These are phyloP conservation scores for Paraurostyla sp. DNA, from an alignment of 73 alveolate species.

Conservation along the genomic window DNA sequence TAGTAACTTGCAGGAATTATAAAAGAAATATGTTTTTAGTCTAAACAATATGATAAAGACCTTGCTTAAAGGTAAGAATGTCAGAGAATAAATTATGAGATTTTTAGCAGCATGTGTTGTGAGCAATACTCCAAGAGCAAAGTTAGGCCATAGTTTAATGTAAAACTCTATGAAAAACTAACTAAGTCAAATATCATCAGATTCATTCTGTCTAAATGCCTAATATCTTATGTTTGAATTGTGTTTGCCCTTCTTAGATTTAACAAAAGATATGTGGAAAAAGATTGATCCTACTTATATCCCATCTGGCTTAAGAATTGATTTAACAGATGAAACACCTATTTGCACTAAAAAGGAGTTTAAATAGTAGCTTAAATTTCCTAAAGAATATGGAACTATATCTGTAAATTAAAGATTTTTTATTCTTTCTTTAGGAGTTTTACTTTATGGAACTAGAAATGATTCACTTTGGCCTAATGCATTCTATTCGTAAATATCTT, in stretches of 20 bases:
- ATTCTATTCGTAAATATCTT: slow-evolving; percentile 54
- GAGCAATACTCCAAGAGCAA: slow-evolving; percentile 62
- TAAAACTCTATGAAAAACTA: slow-evolving; percentile 24
- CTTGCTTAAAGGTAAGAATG: slow-evolving; percentile 60
- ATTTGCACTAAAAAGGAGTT: slow-evolving; percentile 54
- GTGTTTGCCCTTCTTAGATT: slow-evolving; percentile 68
- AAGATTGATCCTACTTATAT: slow-evolving; percentile 75
- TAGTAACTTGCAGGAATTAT: slow-evolving; percentile 45
- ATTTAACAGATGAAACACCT: slow-evolving; percentile 69
- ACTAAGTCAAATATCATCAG: slow-evolving; percentile 57
- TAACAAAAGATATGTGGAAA: slow-evolving; percentile 38
- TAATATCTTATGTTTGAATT: slow-evolving; percentile 54
- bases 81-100: slow-evolving; percentile 68
- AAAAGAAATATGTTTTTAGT: slow-evolving; percentile 25
- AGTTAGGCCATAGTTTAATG: slow-evolving; percentile 68
- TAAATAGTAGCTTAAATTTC: background rate
- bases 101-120: slow-evolving; percentile 70
- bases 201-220: slow-evolving; percentile 58
- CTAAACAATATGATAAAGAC: slow-evolving; percentile 43
- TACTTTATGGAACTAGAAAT: slow-evolving; percentile 72
- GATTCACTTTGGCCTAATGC: slow-evolving; percentile 79
- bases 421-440: slow-evolving; percentile 41
- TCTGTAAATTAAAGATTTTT: slow-evolving; percentile 35
- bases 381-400: slow-evolving; percentile 83
- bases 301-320: slow-evolving; percentile 59